phyloP scores from a whole-genome alignment of 768 basidiomycete species.

The Lactifluus pinguis region DNA sequence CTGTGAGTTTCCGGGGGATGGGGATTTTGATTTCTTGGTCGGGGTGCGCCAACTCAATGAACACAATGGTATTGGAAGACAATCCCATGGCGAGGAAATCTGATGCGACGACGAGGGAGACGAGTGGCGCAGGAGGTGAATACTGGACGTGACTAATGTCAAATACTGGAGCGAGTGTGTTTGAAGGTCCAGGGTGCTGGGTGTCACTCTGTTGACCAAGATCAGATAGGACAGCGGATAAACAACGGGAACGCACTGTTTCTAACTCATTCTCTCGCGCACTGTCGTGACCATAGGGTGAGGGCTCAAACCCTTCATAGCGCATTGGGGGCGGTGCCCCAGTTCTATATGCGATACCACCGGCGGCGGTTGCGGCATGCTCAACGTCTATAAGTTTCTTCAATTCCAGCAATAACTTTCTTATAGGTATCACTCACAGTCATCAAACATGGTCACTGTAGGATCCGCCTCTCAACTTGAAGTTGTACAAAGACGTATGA shows the following conservation, averaged over 20 bases:
- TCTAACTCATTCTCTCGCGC: constrained; percentile 32
- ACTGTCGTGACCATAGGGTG: constrained; percentile 48
- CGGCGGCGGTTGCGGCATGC: constrained; percentile 53
- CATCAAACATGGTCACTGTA: constrained; percentile 30
- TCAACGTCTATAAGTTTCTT: constrained; percentile 60
- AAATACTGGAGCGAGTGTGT: constrained; percentile 51
- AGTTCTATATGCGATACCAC: constrained; percentile 27
- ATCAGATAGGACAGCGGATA: constrained; percentile 3
- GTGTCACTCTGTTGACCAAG: constrained; percentile 25
- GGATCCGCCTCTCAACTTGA: neutral
- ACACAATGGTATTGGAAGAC: constrained; percentile 62
- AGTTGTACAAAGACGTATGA: neutral
- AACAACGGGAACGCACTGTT: constrained; percentile 6
- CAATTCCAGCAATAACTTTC: constrained; percentile 1
- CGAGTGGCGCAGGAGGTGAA: constrained; percentile 74
- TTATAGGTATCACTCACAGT: constrained; percentile 27
- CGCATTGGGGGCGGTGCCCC: constrained; percentile 50
- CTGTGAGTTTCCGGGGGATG: constrained; percentile 63
- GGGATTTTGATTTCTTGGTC: constrained; percentile 80
- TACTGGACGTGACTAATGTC: constrained; percentile 87
- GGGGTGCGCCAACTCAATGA: constrained; percentile 83
- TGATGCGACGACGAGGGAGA: constrained; percentile 76
- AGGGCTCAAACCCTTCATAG: constrained; percentile 85
- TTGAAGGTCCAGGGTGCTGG: constrained; percentile 25
- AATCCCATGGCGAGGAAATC: constrained; percentile 84